A percentile compares a stretch with the other conserved stretches of the same genome.
Evolutionary conservation across 2,329 filamentous ascomycete genomes (phyloP).

Genomic region (Trichophyton schoenleinii): DNA sequence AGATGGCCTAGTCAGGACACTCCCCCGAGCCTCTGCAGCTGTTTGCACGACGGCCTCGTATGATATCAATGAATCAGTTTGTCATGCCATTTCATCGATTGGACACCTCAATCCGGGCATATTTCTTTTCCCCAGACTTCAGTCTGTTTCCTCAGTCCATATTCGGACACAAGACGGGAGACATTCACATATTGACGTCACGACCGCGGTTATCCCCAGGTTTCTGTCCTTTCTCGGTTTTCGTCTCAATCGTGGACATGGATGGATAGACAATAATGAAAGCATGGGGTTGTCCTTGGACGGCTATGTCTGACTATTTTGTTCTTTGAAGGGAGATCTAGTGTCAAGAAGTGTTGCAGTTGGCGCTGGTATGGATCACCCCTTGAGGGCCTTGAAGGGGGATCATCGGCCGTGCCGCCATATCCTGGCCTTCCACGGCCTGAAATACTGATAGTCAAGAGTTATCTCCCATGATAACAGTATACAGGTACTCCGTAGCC

Average conservation of each 20-base stretch:
- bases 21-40: background rate
- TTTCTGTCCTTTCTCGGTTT: background rate
- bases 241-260: background rate
- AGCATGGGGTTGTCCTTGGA: background rate
- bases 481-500: background rate
- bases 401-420: background rate
- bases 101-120: background rate
- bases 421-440: background rate
- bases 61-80: background rate
- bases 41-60: background rate
- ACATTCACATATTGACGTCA: background rate
- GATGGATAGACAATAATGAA: background rate
- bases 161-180: background rate
- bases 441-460: background rate
- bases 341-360: background rate
- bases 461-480: background rate
- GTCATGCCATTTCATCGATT: background rate
- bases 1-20: background rate
- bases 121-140: background rate
- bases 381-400: background rate
- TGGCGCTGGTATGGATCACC: background rate
- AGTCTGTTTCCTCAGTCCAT: background rate
- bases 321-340: background rate
- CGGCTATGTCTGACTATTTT: no score
- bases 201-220: background rate